A percentile compares a stretch with the other conserved stretches of the same genome.
Conservation (phyloP, 805 yeast species). For the Wickerhamomyces queroliae region DNA sequence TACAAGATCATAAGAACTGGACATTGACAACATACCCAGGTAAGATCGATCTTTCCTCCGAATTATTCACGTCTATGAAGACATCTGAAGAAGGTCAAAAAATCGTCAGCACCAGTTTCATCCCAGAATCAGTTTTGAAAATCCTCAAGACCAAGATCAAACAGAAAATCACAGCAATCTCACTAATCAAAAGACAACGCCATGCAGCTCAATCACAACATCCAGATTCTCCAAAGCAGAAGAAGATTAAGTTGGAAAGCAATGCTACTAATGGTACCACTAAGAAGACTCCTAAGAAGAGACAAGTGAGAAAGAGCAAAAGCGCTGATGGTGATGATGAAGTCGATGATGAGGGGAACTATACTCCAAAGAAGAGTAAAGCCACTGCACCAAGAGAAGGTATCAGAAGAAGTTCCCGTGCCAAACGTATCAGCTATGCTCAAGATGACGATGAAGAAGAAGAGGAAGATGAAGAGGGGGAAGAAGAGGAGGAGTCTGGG, state of each 20-base stretch:
- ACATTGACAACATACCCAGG: conserved; percentile 78
- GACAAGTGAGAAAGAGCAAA: conserved; percentile 11
- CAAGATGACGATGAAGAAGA: conserved; percentile 8
- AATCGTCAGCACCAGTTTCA: conserved; percentile 47
- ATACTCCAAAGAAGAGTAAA: neutral
- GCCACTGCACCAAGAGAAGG: conserved; percentile 7
- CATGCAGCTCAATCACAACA: conserved; percentile 4
- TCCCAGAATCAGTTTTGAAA: conserved; percentile 41
- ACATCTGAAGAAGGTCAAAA: conserved; percentile 52
- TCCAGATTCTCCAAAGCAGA: conserved; percentile 12
- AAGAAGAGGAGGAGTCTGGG: neutral
- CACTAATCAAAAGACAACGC: conserved; percentile 13
- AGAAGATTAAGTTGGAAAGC: conserved; percentile 11
- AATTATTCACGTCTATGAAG: conserved; percentile 58
- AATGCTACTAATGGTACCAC: too few relatives aligned
- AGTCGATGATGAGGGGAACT: conserved; percentile 15
- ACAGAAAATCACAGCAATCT: conserved; percentile 25
- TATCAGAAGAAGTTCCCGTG: conserved; percentile 40
- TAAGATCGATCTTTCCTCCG: conserved; percentile 62
- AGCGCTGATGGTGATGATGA: conserved; percentile 13
- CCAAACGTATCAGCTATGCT: conserved; percentile 30
- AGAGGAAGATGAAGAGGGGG: conserved; percentile 2
- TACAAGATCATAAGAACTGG: conserved; percentile 60
- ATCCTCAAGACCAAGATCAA: conserved; percentile 29
- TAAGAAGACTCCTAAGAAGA: conserved; percentile 4